A percentile compares a stretch with the other conserved stretches of the same genome.
Evolutionary conservation across 1,284 basidiomycete species (phyloP).

Genomic region (Tilletia setariae): DNA sequence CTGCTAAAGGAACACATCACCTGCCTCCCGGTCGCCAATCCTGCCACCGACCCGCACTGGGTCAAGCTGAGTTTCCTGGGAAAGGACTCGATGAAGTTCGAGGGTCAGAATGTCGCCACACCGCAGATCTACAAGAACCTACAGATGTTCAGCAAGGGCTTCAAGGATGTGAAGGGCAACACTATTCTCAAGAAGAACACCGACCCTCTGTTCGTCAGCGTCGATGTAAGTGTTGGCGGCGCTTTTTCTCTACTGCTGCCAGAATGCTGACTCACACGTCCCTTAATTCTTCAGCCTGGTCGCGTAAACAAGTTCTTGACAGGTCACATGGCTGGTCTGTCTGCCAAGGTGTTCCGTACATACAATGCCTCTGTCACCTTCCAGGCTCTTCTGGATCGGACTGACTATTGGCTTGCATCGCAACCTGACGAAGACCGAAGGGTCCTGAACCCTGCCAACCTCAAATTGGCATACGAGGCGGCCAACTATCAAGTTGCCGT

Average conservation of each 20-base stretch:
- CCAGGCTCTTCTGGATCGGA: constrained; percentile 52
- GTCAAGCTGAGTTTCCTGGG: constrained; percentile 52
- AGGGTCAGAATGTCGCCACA: constrained; percentile 45
- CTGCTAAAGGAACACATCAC: constrained; percentile 51
- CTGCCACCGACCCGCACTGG: constrained; percentile 26
- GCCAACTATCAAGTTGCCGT: constrained; percentile 54
- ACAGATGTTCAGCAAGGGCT: constrained; percentile 47
- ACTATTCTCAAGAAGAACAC: constrained; percentile 82
- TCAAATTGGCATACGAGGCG: constrained; percentile 51
- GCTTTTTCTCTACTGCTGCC: neutral
- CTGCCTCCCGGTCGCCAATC: constrained; percentile 32
- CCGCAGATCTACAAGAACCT: constrained; percentile 52
- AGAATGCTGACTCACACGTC: neutral
- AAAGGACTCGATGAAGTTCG: constrained; percentile 54
- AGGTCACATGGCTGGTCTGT: constrained; percentile 49
- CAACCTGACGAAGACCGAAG: constrained; percentile 44
- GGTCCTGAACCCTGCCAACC: constrained; percentile 43
- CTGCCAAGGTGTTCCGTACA: constrained; percentile 54
- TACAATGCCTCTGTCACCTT: constrained; percentile 54
- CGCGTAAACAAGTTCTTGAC: constrained; percentile 51
- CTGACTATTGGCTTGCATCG: constrained; percentile 45
- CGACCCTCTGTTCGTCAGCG: constrained; percentile 75
- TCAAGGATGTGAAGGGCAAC: constrained; percentile 56
- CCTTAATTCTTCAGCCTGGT: constrained; percentile 24
- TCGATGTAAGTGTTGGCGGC: constrained; percentile 12